Base-by-base conservation (phyloP, 169 alveolate genomes). In the Cardiosporidium cionae region DNA sequence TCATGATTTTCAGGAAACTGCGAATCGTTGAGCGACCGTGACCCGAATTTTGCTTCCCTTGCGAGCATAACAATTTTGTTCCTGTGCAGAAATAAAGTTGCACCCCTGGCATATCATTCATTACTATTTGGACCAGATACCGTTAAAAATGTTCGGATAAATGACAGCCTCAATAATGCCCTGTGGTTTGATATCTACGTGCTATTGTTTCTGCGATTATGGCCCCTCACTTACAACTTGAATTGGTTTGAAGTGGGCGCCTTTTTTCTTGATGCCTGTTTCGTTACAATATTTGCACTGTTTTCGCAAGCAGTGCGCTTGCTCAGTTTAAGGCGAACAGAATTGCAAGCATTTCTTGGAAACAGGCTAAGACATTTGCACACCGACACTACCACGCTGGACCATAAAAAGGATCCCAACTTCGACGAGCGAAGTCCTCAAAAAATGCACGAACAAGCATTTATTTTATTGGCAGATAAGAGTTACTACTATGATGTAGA, bases 61-160 rank as follows among this genome's bases (percentile, higher is more conserved):
- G 52, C 53, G 53, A 73, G 35, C 32, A 52, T 54, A 23, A 1
- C 65, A 7, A 64, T 73, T n/a, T 78, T 78, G 53, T 32, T 37
- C 0, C 63, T 70, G 29, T 82, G 87, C 52, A 65, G 86, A 32
- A 68, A 54, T 36, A 79, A 74, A 6, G 58, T 68, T 31, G 83
- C 86, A 3, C 87, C 87, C 2, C 36, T 82, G 22, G 62, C 85
- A 34, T 25, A 58, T 62, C 72, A 82, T 32, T 78, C 67, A 9
- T 71, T 82, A 6, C 83, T 82, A 7, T 37, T 78, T 32, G 87
- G 87, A 0, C 82, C 83, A 16, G 86, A 82, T 52, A 68, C 70
- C 27, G 54, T 78, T 0, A 78, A 68, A 71, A 82, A 78, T n/a
- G 72, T 82, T 9, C 29, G 83, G 5, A 31, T 78, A 1, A 64